Conservation (phyloP, 208 protist genomes). For the Leishmania aethiopica region DNA sequence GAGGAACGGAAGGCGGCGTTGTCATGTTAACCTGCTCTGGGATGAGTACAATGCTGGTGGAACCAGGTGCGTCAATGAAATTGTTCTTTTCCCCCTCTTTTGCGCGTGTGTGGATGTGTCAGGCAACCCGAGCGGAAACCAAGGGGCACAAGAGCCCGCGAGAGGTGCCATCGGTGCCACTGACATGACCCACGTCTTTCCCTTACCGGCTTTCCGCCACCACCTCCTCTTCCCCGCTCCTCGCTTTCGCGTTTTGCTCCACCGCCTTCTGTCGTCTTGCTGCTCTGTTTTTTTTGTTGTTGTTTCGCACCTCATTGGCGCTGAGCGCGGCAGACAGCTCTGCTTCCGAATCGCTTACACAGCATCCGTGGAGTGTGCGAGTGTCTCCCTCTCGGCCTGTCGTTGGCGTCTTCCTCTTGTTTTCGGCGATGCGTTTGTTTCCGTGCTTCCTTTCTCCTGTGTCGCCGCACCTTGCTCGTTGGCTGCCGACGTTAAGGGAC, state of each 20-base stretch:
- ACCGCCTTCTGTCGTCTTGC: neutral
- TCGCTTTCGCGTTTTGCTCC: neutral
- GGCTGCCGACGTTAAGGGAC: neutral
- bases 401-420: neutral
- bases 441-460: neutral
- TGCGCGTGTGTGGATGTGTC: neutral
- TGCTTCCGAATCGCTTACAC: neutral
- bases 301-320: neutral
- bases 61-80: neutral
- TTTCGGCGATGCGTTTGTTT: neutral
- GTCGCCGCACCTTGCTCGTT: neutral
- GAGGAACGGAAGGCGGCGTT: neutral
- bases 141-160: neutral
- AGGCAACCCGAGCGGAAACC: neutral
- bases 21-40: neutral
- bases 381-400: slow-evolving; percentile 3
- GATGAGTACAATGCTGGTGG: neutral
- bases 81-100: neutral
- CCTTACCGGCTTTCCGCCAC: neutral
- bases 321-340: neutral
- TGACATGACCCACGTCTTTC: neutral
- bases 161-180: neutral
- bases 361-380: neutral
- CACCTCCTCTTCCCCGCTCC: neutral
- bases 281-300: neutral